Conservation (phyloP, 1,284 basidiomycete species). For the Volvariella surrecta region DNA sequence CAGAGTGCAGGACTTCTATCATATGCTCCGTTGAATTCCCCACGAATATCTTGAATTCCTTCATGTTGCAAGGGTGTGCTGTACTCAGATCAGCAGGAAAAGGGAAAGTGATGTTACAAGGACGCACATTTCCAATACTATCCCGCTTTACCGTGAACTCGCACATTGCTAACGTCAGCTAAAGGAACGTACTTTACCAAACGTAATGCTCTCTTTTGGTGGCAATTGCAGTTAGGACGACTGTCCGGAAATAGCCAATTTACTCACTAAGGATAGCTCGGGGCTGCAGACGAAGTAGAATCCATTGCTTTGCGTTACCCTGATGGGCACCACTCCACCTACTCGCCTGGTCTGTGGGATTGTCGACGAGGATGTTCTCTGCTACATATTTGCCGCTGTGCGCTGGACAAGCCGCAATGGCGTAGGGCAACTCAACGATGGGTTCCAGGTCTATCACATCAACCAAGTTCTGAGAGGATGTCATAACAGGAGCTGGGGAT, state of each 20-base stretch:
- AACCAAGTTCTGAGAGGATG: too few species aligned
- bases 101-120: too few species aligned
- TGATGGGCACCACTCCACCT: constrained; percentile 65
- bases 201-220: constrained; percentile 54
- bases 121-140: constrained; percentile 15
- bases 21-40: constrained; percentile 57
- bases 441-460: too few species aligned
- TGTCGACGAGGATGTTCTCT: constrained; percentile 59
- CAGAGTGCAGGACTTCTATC: constrained; percentile 51
- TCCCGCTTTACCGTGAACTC: constrained; percentile 26
- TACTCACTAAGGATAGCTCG: constrained; percentile 58
- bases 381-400: constrained; percentile 62
- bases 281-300: constrained; percentile 52
- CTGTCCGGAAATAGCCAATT: constrained; percentile 4
- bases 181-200: constrained; percentile 57
- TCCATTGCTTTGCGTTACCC: constrained; percentile 56
- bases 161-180: background rate
- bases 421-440: constrained; percentile 31
- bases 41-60: constrained; percentile 65
- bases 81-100: constrained; percentile 8
- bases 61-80: constrained; percentile 79
- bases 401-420: constrained; percentile 53
- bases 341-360: constrained; percentile 53
- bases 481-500: too few species aligned
- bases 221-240: constrained; percentile 4